Base-by-base conservation (phyloP, 2,329 filamentous ascomycete genomes). In the Ophiostoma tasmaniense region DNA sequence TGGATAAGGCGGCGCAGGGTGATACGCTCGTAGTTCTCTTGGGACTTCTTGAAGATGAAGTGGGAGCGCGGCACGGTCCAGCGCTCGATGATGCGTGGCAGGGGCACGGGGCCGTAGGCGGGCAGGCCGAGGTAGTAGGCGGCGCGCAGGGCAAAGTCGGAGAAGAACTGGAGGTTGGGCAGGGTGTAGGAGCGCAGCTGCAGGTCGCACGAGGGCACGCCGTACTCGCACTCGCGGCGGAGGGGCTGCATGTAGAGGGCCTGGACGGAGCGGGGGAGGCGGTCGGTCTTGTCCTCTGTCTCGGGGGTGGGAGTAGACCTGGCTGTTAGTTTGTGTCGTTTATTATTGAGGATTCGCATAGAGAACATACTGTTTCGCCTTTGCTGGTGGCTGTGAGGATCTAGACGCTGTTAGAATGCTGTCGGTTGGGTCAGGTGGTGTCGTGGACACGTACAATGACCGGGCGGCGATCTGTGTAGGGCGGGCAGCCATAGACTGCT, bases 11-110 rank as follows among this genome's bases (percentile, higher is more conserved):
- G 84, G 68, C 93, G 87, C 75, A 93, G 80, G 0, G 95, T 99
- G 71, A 95, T 89, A 68, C 95, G 86, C 81, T 98, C 94, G 76
- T 96, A 99, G 79, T 99, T 99, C 81, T 99, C 95, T 80, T 99
- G 93, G 50, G 88, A 90, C 81, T 99, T 99, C 81, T 98, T 99
- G 83, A 92, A 91, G 73, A 97, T 92, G 82, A 99, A 99, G 78
- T 91, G 90, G 76, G 87, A 87, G 75, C 88, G 87, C 11, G 93
- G 92, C 1, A 98, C 93, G 0, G 95, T 98, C 95, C 95, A 99
- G 75, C 93, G 87, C 82, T 99, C 92, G 20, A 87, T 90, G 73
- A 94, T 92, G 70, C 90, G 88, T 1, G 95, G 95, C 22, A 99
- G 82, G 13, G 94, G 92, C 6, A 95, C 83, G 6, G 95, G 93